Evolutionary conservation across 208 protist species (phyloP).

Genomic region (Crithidia fasciculata): DNA sequence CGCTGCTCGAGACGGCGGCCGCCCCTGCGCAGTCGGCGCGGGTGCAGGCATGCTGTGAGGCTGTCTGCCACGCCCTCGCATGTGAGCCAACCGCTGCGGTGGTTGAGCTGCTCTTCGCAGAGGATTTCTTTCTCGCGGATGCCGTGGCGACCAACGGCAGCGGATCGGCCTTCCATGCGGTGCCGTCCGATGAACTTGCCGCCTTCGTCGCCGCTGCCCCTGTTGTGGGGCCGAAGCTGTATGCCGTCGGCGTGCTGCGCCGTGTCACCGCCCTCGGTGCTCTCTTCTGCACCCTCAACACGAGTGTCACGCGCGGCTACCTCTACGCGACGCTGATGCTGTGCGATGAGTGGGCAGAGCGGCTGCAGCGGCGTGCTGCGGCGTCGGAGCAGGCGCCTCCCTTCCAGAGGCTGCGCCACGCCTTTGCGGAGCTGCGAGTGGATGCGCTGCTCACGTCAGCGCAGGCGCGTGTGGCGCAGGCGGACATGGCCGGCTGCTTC

Average conservation of each 20-base stretch:
- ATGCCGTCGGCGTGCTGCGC: conserved; percentile 61
- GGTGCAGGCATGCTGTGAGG: conserved; percentile 38
- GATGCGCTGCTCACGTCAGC: conserved; percentile 68
- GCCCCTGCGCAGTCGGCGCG: conserved; percentile 51
- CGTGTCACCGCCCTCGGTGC: conserved; percentile 29
- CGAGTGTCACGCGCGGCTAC: conserved; percentile 33
- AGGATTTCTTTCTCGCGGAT: conserved; percentile 49
- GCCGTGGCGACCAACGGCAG: conserved; percentile 2
- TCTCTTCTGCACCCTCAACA: conserved; percentile 21
- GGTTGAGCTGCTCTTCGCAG: conserved; percentile 29
- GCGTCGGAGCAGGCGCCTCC: not conserved
- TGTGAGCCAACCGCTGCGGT: conserved; percentile 25
- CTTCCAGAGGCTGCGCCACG: conserved; percentile 32
- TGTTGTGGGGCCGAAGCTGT: conserved; percentile 44
- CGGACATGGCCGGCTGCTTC: conserved; percentile 48
- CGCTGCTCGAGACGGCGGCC: conserved; percentile 47
- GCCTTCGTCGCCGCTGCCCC: conserved; percentile 22
- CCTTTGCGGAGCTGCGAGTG: conserved; percentile 67
- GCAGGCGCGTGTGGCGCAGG: conserved; percentile 38
- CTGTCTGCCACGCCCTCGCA: conserved; percentile 43
- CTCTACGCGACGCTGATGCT: conserved; percentile 26
- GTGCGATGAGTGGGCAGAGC: conserved; percentile 22
- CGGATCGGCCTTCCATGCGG: conserved; percentile 24
- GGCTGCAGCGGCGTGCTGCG: conserved; percentile 15
- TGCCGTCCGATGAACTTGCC: conserved; percentile 26